Evolutionary conservation across 306 rosid genomes (phyloP).

Genomic region (Arachis stenosperma): DNA sequence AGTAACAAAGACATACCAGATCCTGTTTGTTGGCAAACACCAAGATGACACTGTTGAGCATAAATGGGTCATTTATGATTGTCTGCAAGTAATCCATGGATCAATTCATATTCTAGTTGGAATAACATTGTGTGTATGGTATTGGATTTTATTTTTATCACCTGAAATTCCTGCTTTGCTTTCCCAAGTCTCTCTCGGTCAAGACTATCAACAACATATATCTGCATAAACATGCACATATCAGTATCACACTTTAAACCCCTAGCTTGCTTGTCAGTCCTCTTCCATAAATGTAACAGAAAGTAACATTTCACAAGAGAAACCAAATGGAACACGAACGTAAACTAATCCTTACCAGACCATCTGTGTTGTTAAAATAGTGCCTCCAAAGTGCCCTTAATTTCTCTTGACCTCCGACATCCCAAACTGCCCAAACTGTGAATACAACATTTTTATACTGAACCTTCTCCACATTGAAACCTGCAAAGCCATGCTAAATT

Average conservation of each 20-base stretch:
- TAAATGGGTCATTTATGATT: slow-evolving; percentile 94
- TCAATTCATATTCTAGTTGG: slow-evolving; percentile 37
- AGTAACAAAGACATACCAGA: slow-evolving; percentile 69
- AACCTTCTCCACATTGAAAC: slow-evolving; percentile 97
- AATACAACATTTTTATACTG: slow-evolving; percentile 96
- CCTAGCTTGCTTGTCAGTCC: neutral
- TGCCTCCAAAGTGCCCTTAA: slow-evolving; percentile 98
- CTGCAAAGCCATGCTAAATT: slow-evolving; percentile 43
- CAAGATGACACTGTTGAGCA: slow-evolving; percentile 97
- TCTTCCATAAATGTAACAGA: slow-evolving; percentile 19
- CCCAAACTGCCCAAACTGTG: slow-evolving; percentile 99
- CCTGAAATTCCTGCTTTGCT: slow-evolving; percentile 98
- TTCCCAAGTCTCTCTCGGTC: slow-evolving; percentile 89
- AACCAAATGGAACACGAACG: slow-evolving; percentile 5
- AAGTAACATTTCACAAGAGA: slow-evolving; percentile 1
- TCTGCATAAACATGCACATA: slow-evolving; percentile 56
- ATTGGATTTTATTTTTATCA: slow-evolving; percentile 35
- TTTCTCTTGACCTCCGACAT: slow-evolving; percentile 99
- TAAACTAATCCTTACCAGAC: slow-evolving; percentile 64
- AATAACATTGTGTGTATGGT: neutral
- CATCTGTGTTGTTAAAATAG: slow-evolving; percentile 96
- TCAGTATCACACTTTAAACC: slow-evolving; percentile 1
- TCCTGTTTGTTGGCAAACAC: slow-evolving; percentile 98
- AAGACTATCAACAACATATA: slow-evolving; percentile 91
- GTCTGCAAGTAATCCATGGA: slow-evolving; percentile 66